Conservation (phyloP, 192 early-diverging fungal genomes). For the Backusella macrospora region DNA sequence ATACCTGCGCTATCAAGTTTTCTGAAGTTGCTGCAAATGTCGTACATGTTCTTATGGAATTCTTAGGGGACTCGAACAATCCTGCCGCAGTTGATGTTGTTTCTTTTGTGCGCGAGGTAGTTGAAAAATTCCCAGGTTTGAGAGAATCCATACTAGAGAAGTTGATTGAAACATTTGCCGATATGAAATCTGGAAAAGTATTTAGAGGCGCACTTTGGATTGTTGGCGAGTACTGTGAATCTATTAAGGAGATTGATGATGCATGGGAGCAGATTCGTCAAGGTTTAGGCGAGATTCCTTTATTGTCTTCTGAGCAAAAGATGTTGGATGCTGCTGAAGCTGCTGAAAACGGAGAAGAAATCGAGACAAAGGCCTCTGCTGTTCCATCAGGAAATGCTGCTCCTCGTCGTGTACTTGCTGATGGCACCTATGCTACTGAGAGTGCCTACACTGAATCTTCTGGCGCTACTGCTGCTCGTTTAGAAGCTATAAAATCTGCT, state of each 20-base stretch:
- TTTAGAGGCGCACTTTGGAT: conserved; percentile 98
- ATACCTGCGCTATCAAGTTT: conserved; percentile 95
- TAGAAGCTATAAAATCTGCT: conserved; percentile 57
- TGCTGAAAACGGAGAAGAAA: conserved; percentile 47
- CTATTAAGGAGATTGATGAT: conserved; percentile 78
- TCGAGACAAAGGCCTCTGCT: conserved; percentile 11
- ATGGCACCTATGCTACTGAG: conserved; percentile 98
- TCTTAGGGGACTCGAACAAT: conserved; percentile 87
- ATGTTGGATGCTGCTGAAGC: conserved; percentile 71
- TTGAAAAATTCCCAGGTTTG: conserved; percentile 93
- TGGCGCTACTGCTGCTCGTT: conserved; percentile 37
- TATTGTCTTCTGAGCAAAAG: conserved; percentile 91
- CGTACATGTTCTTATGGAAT: conserved; percentile 95
- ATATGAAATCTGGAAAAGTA: conserved; percentile 91
- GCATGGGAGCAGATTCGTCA: conserved; percentile 82
- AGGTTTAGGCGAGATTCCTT: conserved; percentile 89
- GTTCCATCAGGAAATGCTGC: conserved; percentile 41
- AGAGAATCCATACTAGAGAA: conserved; percentile 79
- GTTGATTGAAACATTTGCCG: conserved; percentile 81
- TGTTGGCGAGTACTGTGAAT: conserved; percentile 92
- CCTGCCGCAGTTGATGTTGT: conserved; percentile 94
- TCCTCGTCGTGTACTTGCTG: conserved; percentile 84
- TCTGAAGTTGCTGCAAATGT: conserved; percentile 94
- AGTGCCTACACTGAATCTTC: conserved; percentile 76
- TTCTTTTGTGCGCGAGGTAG: conserved; percentile 95